A percentile compares a stretch with the other conserved stretches of the same genome.
Conservation (phyloP, 2,329 filamentous ascomycete species). For the Calonectria pseudoreteaudii region DNA sequence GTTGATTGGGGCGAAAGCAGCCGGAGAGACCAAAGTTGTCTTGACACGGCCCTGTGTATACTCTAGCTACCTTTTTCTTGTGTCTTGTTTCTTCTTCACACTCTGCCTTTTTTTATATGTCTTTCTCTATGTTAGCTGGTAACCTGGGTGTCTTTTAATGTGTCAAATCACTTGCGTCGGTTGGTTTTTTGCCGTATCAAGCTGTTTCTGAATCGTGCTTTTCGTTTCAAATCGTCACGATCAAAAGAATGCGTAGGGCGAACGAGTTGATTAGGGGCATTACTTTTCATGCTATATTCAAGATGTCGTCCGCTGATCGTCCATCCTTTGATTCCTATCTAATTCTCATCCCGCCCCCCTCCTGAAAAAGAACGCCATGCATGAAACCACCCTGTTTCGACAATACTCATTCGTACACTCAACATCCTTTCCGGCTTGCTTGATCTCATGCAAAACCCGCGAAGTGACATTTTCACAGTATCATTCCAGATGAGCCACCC, state of each 20-base stretch:
- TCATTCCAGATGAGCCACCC: conserved; percentile 3
- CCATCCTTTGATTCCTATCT: conserved; percentile 22
- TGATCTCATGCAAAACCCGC: neutral
- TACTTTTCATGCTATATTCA: conserved; percentile 29
- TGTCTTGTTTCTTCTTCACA: conserved; percentile 36
- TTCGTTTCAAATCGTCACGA: neutral
- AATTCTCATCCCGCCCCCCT: neutral
- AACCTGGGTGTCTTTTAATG: conserved; percentile 36
- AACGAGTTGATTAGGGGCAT: neutral
- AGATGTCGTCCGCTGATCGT: conserved; percentile 10
- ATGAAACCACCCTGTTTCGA: conserved; percentile 11
- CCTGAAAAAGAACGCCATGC: conserved; percentile 19
- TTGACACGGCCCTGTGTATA: conserved; percentile 39
- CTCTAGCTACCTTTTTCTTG: conserved; percentile 37
- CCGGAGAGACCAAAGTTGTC: conserved; percentile 32
- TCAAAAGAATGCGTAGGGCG: neutral
- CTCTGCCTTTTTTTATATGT: conserved; percentile 31
- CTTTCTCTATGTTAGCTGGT: conserved; percentile 32
- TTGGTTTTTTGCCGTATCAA: neutral
- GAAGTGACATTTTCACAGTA: conserved; percentile 9
- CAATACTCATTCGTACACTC: conserved; percentile 1
- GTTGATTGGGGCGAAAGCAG: conserved; percentile 14
- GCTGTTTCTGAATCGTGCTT: neutral
- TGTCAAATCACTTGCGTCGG: conserved; percentile 5
- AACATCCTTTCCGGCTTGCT: neutral